Conservation (phyloP, 2,329 filamentous ascomycete species). For the Cladophialophora immunda region DNA sequence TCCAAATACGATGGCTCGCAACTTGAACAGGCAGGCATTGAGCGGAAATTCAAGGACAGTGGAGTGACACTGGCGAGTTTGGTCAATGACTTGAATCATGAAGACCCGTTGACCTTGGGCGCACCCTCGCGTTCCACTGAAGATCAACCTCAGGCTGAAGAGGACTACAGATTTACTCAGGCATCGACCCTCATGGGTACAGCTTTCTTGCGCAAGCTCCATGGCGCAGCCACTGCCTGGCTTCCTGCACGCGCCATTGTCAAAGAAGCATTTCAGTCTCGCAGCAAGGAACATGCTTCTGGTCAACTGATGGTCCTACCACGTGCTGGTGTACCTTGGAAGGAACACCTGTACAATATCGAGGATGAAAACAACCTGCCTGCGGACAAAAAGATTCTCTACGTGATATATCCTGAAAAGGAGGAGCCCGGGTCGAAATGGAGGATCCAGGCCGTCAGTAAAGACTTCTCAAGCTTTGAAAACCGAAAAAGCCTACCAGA, state of each 20-base stretch:
- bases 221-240: slow-evolving; percentile 80
- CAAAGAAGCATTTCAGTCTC: slow-evolving; percentile 74
- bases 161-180: slow-evolving; percentile 79
- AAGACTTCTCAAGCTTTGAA: slow-evolving; percentile 83
- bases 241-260: slow-evolving; percentile 86
- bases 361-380: slow-evolving; percentile 68
- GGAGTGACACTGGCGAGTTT: slow-evolving; percentile 86
- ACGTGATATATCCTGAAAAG: slow-evolving; percentile 91
- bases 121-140: slow-evolving; percentile 57
- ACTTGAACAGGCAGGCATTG: slow-evolving; percentile 73
- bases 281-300: slow-evolving; percentile 72
- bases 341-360: slow-evolving; percentile 91
- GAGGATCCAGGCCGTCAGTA: slow-evolving; percentile 92
- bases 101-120: slow-evolving; percentile 56
- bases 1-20: slow-evolving; percentile 77
- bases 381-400: slow-evolving; percentile 70
- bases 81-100: slow-evolving; percentile 80
- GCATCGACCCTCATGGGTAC: slow-evolving; percentile 87
- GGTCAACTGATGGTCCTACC: slow-evolving; percentile 85
- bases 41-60: slow-evolving; percentile 84
- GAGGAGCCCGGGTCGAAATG: slow-evolving; percentile 79
- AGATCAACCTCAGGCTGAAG: slow-evolving; percentile 71
- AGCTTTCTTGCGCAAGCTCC: slow-evolving; percentile 82
- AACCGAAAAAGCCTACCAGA: slow-evolving; percentile 92
- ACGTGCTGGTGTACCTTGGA: slow-evolving; percentile 84